These are phyloP conservation scores for Sphagnum tenellum DNA, from an alignment of 225 moss, liverwort and hornwort genomes.

Conservation along the genomic window DNA sequence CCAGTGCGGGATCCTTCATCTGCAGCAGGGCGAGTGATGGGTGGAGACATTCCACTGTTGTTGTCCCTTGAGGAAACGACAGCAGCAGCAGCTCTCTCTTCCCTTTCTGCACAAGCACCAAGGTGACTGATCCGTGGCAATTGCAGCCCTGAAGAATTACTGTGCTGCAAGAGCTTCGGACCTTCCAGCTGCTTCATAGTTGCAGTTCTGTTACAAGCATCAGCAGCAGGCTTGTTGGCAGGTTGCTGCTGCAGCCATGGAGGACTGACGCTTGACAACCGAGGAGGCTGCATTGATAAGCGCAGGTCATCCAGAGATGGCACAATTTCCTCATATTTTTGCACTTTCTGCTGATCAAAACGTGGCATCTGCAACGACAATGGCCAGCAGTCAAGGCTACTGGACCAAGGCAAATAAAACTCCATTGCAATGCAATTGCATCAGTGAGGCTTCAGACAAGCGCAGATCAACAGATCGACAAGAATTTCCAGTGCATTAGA, in stretches of 20 bases:
- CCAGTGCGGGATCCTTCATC: constrained; percentile 55
- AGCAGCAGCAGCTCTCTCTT: constrained; percentile 20
- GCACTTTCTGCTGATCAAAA: constrained; percentile 21
- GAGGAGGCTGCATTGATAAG: constrained; percentile 45
- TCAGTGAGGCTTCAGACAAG: too few relatives aligned
- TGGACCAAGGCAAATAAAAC: too few relatives aligned
- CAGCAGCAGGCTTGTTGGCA: constrained; percentile 2
- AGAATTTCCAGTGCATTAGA: too few relatives aligned
- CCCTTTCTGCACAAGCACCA: constrained; percentile 7
- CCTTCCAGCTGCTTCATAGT: constrained; percentile 22
- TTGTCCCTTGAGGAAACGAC: constrained; percentile 11
- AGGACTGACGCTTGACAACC: constrained; percentile 17
- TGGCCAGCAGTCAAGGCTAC: too few relatives aligned
- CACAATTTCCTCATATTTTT: constrained; percentile 19
- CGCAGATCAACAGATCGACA: too few relatives aligned
- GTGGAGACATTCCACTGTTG: constrained; percentile 3
- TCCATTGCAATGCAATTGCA: too few relatives aligned
- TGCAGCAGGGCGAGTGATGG: constrained; percentile 24
- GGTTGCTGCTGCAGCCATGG: constrained; percentile 3
- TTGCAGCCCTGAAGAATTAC: constrained; percentile 10
- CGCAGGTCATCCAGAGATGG: constrained; percentile 32
- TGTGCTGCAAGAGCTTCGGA: constrained; percentile 7
- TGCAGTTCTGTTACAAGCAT: constrained; percentile 7
- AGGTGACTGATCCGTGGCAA: constrained; percentile 25
- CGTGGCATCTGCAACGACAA: constrained; percentile 18